These are phyloP conservation scores for Piper betle DNA, from an alignment of 164 flowering plant genomes.

Conservation along the genomic window DNA sequence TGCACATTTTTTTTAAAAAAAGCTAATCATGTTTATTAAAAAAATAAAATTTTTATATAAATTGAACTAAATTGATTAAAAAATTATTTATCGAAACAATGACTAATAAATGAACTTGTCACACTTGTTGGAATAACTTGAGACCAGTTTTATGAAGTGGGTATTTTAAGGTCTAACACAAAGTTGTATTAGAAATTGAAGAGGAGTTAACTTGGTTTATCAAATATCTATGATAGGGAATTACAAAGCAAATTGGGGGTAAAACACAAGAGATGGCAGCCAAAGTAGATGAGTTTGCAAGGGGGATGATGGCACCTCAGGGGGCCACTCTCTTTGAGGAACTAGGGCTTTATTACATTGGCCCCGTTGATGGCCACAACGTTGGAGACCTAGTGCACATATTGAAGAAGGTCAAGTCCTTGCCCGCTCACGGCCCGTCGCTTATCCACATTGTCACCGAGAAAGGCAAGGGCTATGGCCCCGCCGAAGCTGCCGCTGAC, in stretches of 20 bases:
- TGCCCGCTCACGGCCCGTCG: slow-evolving; percentile 36
- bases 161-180: too few relatives aligned
- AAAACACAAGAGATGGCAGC: slow-evolving; percentile 12
- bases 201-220: neutral
- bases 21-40: too few relatives aligned
- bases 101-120: too few relatives aligned
- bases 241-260: slow-evolving; percentile 28
- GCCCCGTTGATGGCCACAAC: slow-evolving; percentile 17
- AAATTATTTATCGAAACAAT: too few relatives aligned
- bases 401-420: slow-evolving; percentile 23
- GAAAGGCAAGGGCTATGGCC: slow-evolving; percentile 46
- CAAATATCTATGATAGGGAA: slow-evolving; percentile 7
- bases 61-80: too few relatives aligned
- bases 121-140: too few relatives aligned
- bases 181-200: neutral
- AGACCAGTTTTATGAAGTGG: too few relatives aligned
- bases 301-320: slow-evolving; percentile 7
- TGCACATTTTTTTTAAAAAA: neutral
- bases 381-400: slow-evolving; percentile 27
- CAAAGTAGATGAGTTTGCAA: slow-evolving; percentile 13
- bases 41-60: too few relatives aligned
- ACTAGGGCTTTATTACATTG: slow-evolving; percentile 17
- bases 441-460: slow-evolving; percentile 35
- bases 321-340: slow-evolving; percentile 14
- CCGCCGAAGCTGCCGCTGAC: slow-evolving; percentile 32